Evolutionary conservation across 2,329 filamentous ascomycete genomes (phyloP).

Genomic region (Colletotrichum gloeosporioides): DNA sequence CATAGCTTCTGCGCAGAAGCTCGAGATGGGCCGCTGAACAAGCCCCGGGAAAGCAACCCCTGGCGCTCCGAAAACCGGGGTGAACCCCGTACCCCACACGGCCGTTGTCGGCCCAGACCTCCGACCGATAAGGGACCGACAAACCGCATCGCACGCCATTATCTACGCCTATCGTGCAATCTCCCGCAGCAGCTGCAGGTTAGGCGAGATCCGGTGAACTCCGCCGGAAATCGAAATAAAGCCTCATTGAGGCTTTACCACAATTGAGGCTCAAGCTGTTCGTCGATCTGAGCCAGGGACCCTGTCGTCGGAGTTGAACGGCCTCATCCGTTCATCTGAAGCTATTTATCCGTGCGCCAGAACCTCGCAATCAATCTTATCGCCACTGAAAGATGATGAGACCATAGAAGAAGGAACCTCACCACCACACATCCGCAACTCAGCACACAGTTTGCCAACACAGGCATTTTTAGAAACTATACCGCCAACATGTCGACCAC

Average conservation of each 20-base stretch:
- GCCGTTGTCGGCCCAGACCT: constrained; percentile 3
- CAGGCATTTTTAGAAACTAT: background rate
- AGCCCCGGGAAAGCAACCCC: background rate
- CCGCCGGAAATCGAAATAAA: background rate
- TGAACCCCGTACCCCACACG: constrained; percentile 5
- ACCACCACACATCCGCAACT: background rate
- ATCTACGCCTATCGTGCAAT: constrained; percentile 1
- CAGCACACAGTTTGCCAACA: too few relatives aligned
- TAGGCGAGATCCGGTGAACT: background rate
- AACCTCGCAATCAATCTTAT: background rate
- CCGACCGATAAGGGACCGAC: constrained; percentile 8
- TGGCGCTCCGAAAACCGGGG: background rate
- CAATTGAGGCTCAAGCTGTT: background rate
- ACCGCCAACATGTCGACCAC: constrained; percentile 16
- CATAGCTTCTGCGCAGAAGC: background rate
- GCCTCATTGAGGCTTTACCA: background rate
- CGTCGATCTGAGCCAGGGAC: background rate
- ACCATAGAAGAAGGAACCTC: background rate
- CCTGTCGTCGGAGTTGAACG: background rate
- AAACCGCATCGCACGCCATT: constrained; percentile 7
- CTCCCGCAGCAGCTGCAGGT: background rate
- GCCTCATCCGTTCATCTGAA: background rate
- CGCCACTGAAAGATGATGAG: background rate
- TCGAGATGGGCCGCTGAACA: background rate
- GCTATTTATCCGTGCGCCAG: background rate